Percentiles rank a stretch among this genome's conserved stretches.
These are phyloP conservation scores for Colletotrichum lupini DNA, from an alignment of 2,329 filamentous ascomycete species.

Conservation along the genomic window DNA sequence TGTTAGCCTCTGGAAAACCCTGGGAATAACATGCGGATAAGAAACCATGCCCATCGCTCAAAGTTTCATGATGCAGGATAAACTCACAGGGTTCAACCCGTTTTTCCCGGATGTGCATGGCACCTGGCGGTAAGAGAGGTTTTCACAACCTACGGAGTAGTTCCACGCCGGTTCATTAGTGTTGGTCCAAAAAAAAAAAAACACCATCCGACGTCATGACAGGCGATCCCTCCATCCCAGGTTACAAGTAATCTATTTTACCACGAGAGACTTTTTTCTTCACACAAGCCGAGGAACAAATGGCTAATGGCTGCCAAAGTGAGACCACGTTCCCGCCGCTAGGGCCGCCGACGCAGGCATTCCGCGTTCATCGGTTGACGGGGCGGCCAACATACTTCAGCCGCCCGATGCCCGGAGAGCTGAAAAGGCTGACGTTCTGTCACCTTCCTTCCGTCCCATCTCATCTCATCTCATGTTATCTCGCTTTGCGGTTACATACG, in stretches of 20 bases:
- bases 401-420: background rate
- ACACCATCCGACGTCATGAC: conserved; percentile 5
- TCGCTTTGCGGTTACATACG: background rate
- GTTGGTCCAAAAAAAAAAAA: background rate
- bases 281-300: background rate
- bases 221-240: conserved; percentile 3
- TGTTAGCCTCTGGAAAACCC: background rate
- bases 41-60: background rate
- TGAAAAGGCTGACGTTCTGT: background rate
- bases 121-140: background rate
- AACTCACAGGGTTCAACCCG: background rate
- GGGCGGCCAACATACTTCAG: background rate
- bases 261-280: background rate
- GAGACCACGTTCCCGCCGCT: background rate
- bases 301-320: background rate
- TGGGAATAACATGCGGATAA: background rate
- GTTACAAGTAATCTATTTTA: background rate
- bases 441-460: background rate
- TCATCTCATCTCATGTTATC: background rate
- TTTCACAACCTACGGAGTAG: background rate
- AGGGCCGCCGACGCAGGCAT: background rate
- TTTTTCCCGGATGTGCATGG: background rate
- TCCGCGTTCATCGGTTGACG: background rate
- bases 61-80: background rate
- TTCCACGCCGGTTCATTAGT: background rate